Evolutionary conservation across 495 filamentous ascomycete species (phyloP), one percentile per base, ranked within the genome.

Genomic region (Neurospora tetrasperma): DNA sequence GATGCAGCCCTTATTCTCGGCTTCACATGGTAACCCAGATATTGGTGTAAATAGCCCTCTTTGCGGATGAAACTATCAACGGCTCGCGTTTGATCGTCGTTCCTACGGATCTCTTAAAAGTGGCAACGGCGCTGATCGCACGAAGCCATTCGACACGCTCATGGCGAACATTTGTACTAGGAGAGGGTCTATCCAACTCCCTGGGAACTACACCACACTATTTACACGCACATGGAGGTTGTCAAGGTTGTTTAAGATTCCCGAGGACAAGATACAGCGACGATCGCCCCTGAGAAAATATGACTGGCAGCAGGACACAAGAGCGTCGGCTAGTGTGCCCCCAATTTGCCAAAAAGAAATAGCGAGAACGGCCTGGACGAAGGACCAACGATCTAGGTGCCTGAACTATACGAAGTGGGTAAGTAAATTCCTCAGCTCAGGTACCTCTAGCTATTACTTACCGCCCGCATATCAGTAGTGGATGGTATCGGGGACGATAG

Each of bases 241-340:
- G 23, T n/a, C n/a, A n/a, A n/a, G n/a, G n/a, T 23, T 62, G 27
- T 62, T 62, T 66, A 14, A 66, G 27, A 66, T 35, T 35, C 27
- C 54, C 54, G 54, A 66, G 35, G 27, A 66, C 54, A 66, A 66
- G 54, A 66, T 66, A 66, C 54, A 66, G 54, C 54, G 27, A 66
- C 14, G 54, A 66, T 66, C 54, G 27, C 54, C 54, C 54, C 54
- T 35, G 27, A 66, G 54, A 27, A 66, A 66, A 35, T 27, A 66
- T 66, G 54, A 35, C 54, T 66, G 54, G 54, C 54, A 66, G 54
- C 54, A 66, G 14, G 54, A 35, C 54, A 35, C 54, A 66, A 66
- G 68, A 23, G 72, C 73, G 75, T 73, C 75, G 73, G 46, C 73
- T 59, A 71, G 74, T 71, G 68, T 76, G 48, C 41, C 46, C 44